Base-by-base conservation (phyloP, 257 asterid species). In the Verbascum thapsus region DNA sequence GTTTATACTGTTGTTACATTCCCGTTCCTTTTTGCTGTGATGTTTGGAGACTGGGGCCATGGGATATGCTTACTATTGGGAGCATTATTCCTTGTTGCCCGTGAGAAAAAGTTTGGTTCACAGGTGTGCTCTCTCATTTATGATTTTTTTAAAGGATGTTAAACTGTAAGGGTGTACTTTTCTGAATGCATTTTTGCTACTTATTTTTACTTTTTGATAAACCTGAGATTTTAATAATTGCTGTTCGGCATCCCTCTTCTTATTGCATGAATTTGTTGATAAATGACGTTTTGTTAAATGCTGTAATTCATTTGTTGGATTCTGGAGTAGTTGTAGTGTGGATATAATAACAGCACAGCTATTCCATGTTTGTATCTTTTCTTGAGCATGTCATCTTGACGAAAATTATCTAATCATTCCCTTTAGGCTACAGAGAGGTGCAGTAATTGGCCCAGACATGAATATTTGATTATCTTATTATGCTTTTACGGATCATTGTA, bases 1-100 rank as follows among this genome's bases (percentile, higher is more conserved):
- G 95, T 94, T 70, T 94, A 84, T 80, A 76, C 99, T 5, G 74
- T 88, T 53, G 54, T 94, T 68, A 90, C 99, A 50, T 94, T 90
- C 82, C 99, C 99, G 5, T 94, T 94, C 80, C 96, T 94, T 76
- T 94, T 94, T 64, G 99, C 98, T 60, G 96, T 94, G 79, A 94
- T 94, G 99, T 94, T 94, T 76, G 99, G 99, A 52, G 99, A 94
- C 72, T 94, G 99, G 99, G 99, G 99, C 64, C 99, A 94, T 78
- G 99, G 99, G 64, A 76, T 88, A 68, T 94, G 98, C 80, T 73
- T 94, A 68, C 78, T 94, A 34, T 69, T 90, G 76, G 98, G 96
- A 69, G 96, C 98, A 45, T 68, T 90, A 63, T 72, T 78, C 67
- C 95, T 94, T 55, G 77, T 88, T 55, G 84, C 90, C 34, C 88